Base-by-base conservation (phyloP, 768 basidiomycete genomes). In the Boletus subcaerulescens region DNA sequence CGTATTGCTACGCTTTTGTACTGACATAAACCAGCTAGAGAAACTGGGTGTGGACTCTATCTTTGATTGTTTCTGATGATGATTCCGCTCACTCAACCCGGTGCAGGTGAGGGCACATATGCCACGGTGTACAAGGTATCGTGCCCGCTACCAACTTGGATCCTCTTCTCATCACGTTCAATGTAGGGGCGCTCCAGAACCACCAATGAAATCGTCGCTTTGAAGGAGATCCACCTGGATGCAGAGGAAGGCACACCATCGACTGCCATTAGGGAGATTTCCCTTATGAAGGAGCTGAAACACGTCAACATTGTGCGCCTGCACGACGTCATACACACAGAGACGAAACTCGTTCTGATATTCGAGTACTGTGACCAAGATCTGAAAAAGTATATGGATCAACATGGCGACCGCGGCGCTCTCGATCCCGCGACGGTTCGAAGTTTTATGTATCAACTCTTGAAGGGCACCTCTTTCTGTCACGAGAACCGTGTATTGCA, bases 281-380 rank as follows among this genome's bases (percentile, higher is more conserved):
- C 92, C 40, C 82, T 98, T 61, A 98, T 98, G 95, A 98, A 99
- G 72, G 97, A 99, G 70, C 86, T 99, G 66, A 97, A 97, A 73
- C 97, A 99, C 65, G 86, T 92, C 77, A 99, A 99, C 76, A 96
- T 99, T 68, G 93, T 99, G 68, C 86, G 97, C 65, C 83, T 99
- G 18, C 89, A 98, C 77, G 97, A 98, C 71, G 97, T 99, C 46
- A 98, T 98, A 60, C 97, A 99, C 73, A 98, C 95, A 17, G 97
- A 99, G 74, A 91, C 92, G 9, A 98, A 98, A 64, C 87, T 99
- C 46, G 91, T 98, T 59, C 89, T 99, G 55, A 95, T 99, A 61
- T 99, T 98, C 72, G 97, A 99, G 74, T 98, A 84, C 70, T 97
- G 94, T 72, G 97, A 99, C 65, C 92, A 95, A 73, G 97, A 99